These are phyloP conservation scores for Asterochloris erici DNA, from an alignment of 139 green algal genomes.

Conservation along the genomic window DNA sequence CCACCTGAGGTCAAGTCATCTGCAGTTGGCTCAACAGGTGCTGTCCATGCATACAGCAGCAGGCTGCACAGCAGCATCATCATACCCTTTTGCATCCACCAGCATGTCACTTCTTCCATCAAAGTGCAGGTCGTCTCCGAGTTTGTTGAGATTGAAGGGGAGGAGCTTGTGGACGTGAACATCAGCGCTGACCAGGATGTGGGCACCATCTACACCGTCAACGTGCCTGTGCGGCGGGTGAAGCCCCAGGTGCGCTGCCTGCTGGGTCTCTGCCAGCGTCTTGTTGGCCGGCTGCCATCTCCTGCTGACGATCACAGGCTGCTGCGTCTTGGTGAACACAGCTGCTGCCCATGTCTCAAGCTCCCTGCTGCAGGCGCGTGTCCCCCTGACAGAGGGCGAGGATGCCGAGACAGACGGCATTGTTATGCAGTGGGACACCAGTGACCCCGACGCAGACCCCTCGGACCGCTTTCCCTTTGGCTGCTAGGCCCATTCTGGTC, in stretches of 20 bases:
- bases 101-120: slow-evolving; percentile 39
- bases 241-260: slow-evolving; percentile 63
- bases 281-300: background rate
- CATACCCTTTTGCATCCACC: background rate
- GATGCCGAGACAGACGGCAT: slow-evolving; percentile 8
- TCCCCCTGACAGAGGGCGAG: slow-evolving; percentile 18
- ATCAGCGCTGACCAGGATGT: slow-evolving; percentile 73
- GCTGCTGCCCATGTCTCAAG: too few species aligned
- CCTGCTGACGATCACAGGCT: too few species aligned
- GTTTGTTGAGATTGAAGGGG: slow-evolving; percentile 83
- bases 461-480: slow-evolving; percentile 72
- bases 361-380: slow-evolving; percentile 1
- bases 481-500: slow-evolving; percentile 28
- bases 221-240: slow-evolving; percentile 80
- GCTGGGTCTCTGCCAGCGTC: background rate
- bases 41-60: background rate
- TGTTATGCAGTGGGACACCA: slow-evolving; percentile 58
- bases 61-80: background rate
- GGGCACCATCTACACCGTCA: slow-evolving; percentile 88
- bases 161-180: slow-evolving; percentile 79
- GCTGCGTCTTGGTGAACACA: too few species aligned
- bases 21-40: background rate
- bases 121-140: slow-evolving; percentile 56
- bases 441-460: slow-evolving; percentile 63
- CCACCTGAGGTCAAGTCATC: too few species aligned